phyloP scores from a whole-genome alignment of 495 filamentous ascomycete species.

The Penicillium subrubescens region DNA sequence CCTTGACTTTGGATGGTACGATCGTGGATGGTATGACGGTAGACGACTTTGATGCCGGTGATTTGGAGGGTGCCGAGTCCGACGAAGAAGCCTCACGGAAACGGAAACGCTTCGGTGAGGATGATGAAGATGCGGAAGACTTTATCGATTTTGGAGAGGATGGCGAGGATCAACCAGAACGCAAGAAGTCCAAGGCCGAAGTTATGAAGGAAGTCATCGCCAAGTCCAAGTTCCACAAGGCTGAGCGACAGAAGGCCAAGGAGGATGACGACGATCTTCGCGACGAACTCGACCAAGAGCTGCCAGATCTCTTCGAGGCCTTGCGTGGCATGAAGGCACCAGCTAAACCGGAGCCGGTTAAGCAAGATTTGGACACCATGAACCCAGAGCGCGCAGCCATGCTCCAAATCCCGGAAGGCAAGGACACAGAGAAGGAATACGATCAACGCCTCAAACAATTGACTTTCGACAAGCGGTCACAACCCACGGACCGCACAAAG shows the following conservation, averaged over 20 bases:
- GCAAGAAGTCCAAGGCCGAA: constrained; percentile 91
- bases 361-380: constrained; percentile 50
- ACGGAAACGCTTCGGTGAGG: constrained; percentile 53
- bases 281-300: constrained; percentile 74
- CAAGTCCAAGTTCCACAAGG: constrained; percentile 94
- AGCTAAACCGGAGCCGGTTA: constrained; percentile 40
- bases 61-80: constrained; percentile 62
- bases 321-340: constrained; percentile 56
- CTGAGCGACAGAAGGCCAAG: constrained; percentile 87
- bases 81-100: constrained; percentile 66
- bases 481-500: constrained; percentile 84
- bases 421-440: constrained; percentile 75
- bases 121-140: constrained; percentile 40
- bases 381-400: constrained; percentile 61
- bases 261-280: constrained; percentile 93
- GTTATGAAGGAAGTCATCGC: constrained; percentile 97
- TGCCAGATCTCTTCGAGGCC: constrained; percentile 77
- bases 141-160: constrained; percentile 46
- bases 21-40: constrained; percentile 47
- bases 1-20: constrained; percentile 60
- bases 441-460: constrained; percentile 80
- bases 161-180: constrained; percentile 59
- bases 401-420: constrained; percentile 62
- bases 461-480: constrained; percentile 76
- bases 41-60: constrained; percentile 80